These are phyloP conservation scores for Penicillium lividum DNA, from an alignment of 495 filamentous ascomycete genomes.

Conservation along the genomic window DNA sequence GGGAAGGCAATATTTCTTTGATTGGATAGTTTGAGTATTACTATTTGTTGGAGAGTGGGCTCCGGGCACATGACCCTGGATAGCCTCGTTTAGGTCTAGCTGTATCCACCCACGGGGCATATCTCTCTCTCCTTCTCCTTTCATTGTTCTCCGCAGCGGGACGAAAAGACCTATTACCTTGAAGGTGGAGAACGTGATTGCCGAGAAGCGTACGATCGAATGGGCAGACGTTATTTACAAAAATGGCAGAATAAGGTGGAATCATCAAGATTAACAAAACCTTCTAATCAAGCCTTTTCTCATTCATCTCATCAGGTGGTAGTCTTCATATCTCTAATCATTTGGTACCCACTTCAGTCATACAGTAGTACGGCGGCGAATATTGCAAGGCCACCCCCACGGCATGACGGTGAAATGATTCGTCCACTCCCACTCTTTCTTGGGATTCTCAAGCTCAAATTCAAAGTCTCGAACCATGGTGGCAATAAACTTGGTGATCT, in stretches of 20 bases:
- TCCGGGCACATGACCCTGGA: no score
- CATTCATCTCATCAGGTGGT: neutral
- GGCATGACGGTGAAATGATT: conserved; percentile 40
- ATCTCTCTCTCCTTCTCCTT: no score
- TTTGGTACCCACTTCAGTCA: neutral
- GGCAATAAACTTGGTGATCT: conserved; percentile 44
- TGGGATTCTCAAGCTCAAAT: conserved; percentile 38
- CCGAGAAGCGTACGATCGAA: no score
- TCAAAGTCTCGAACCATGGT: conserved; percentile 45
- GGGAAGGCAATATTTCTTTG: no score
- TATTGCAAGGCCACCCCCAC: conserved; percentile 41
- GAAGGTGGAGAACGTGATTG: no score
- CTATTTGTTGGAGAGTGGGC: no score
- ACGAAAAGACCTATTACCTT: no score
- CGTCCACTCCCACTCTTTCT: conserved; percentile 39
- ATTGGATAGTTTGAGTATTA: no score
- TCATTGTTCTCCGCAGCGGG: no score
- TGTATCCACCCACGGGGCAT: no score
- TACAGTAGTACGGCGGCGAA: conserved; percentile 14
- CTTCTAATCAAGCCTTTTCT: neutral
- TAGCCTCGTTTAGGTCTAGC: no score
- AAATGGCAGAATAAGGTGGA: neutral
- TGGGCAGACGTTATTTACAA: neutral
- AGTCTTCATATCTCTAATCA: neutral
- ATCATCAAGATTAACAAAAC: neutral